Base-by-base conservation (phyloP, 2,329 filamentous ascomycete species). In the Arthrinium phaeospermum region DNA sequence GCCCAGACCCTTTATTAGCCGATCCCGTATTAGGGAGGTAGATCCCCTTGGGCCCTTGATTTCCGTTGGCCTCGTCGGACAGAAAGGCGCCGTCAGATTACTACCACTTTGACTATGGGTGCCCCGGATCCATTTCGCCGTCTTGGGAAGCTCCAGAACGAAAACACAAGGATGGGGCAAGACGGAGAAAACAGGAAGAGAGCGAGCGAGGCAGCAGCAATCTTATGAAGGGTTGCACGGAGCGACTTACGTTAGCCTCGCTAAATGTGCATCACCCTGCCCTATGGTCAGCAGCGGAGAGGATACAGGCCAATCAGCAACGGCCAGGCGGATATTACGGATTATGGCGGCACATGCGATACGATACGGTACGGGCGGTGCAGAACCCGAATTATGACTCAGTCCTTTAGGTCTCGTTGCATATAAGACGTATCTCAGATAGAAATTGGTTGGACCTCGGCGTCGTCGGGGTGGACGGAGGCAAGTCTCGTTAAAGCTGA, bases 171-270 rank as follows among this genome's bases (percentile, higher is more conserved):
- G 34, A n/a, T 12, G 57, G 57, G 34, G 57, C 19, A 41, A 34
- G 57, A 41, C 57, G 30, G 34, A 41, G 34, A 41, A 34, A 34
- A 13, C 30, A 34, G 22, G 22, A 10, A 10, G 14, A 64, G 57
- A 24, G 34, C 34, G 57, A 64, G 34, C 16, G 27, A 61, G 53
- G 53, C 53, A 61, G 34, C 57, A 64, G 57, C 57, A 64, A 64
- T 64, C 57, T 64, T 64, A 64, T 64, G 57, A 64, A 41, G 57
- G 57, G 57, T 64, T 64, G 57, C 57, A 64, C 57, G 34, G 57
- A 64, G 34, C 16, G 4, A 64, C 57, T 64, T 41, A 64, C 57
- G 57, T 64, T 64, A 64, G 57, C 57, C 57, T 64, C 34, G 57
- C 34, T 64, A 34, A 34, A 64, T 41, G 57, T 34, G 34, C 34